Conservation (phyloP, 176 grass and related monocot species). For the Zizania latifolia region DNA sequence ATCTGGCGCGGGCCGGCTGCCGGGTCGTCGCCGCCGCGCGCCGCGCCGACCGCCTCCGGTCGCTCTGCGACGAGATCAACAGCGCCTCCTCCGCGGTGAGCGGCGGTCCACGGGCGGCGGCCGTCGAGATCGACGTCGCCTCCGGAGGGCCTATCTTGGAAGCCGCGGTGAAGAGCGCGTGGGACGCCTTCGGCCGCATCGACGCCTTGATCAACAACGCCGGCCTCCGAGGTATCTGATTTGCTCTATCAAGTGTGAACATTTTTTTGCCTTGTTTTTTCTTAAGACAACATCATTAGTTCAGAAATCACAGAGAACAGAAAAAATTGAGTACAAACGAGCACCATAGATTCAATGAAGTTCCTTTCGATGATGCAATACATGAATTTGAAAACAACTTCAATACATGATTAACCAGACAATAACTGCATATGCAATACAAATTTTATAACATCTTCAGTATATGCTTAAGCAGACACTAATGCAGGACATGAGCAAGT, state of each 20-base stretch:
- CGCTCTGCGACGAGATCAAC: constrained; percentile 90
- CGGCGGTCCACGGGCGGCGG: background rate
- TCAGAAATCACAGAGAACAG: background rate
- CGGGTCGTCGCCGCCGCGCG: constrained; percentile 62
- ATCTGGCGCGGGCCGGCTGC: constrained; percentile 61
- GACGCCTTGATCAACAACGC: constrained; percentile 82
- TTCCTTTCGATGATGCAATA: too few relatives aligned
- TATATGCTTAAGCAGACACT: too few relatives aligned
- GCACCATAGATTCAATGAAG: background rate
- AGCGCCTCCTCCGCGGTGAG: constrained; percentile 14
- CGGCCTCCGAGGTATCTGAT: constrained; percentile 58
- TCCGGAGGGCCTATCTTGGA: constrained; percentile 36
- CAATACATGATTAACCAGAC: too few relatives aligned
- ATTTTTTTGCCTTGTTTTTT: background rate
- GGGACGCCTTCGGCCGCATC: constrained; percentile 74
- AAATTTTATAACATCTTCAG: too few relatives aligned
- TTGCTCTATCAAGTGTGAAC: background rate
- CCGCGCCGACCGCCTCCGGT: constrained; percentile 52
- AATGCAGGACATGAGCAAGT: too few relatives aligned
- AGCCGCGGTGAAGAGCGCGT: constrained; percentile 45
- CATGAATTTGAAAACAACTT: too few relatives aligned
- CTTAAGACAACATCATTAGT: too few relatives aligned
- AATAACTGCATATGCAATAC: too few relatives aligned
- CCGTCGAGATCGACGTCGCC: constrained; percentile 68
- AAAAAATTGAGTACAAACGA: background rate